Conservation (phyloP, 768 basidiomycete species). For the Tylopilus plumbeoviolaceoides region DNA sequence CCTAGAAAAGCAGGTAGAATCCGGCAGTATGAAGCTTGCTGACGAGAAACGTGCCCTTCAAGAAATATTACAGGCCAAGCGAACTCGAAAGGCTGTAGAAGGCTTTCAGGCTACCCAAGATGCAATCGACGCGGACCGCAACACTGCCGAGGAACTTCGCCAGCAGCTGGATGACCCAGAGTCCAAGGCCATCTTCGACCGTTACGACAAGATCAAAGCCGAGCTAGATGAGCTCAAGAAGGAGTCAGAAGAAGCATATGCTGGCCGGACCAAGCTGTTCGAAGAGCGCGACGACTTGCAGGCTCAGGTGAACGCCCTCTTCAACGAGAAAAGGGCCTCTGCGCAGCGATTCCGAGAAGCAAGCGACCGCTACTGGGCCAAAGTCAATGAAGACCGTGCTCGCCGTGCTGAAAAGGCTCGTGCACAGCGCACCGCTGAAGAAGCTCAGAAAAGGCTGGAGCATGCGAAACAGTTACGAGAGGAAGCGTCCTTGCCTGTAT, state of each 20-base stretch:
- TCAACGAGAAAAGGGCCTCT: slow-evolving; percentile 73
- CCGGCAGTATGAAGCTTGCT: slow-evolving; percentile 84
- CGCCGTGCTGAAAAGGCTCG: slow-evolving; percentile 75
- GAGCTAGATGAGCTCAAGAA: slow-evolving; percentile 87
- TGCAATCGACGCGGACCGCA: slow-evolving; percentile 75
- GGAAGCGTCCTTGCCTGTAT: slow-evolving; percentile 88
- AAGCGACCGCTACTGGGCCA: slow-evolving; percentile 77
- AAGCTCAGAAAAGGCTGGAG: slow-evolving; percentile 76
- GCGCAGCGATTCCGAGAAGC: slow-evolving; percentile 70
- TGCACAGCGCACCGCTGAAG: slow-evolving; percentile 71
- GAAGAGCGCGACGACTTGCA: slow-evolving; percentile 81
- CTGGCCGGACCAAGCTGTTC: slow-evolving; percentile 75
- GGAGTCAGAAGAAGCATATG: slow-evolving; percentile 80
- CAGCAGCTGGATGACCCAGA: slow-evolving; percentile 90
- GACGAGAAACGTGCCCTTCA: slow-evolving; percentile 95
- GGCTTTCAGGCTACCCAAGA: slow-evolving; percentile 76
- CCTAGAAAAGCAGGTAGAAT: slow-evolving; percentile 88
- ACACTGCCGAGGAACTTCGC: slow-evolving; percentile 70
- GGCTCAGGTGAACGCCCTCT: slow-evolving; percentile 65
- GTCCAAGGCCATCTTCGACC: slow-evolving; percentile 71
- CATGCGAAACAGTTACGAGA: slow-evolving; percentile 78
- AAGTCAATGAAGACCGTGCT: slow-evolving; percentile 86
- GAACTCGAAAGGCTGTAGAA: slow-evolving; percentile 73
- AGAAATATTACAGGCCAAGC: slow-evolving; percentile 75
- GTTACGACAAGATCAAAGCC: slow-evolving; percentile 75